Conservation (phyloP, 2,329 filamentous ascomycete genomes). For the Colletotrichum abscissum region DNA sequence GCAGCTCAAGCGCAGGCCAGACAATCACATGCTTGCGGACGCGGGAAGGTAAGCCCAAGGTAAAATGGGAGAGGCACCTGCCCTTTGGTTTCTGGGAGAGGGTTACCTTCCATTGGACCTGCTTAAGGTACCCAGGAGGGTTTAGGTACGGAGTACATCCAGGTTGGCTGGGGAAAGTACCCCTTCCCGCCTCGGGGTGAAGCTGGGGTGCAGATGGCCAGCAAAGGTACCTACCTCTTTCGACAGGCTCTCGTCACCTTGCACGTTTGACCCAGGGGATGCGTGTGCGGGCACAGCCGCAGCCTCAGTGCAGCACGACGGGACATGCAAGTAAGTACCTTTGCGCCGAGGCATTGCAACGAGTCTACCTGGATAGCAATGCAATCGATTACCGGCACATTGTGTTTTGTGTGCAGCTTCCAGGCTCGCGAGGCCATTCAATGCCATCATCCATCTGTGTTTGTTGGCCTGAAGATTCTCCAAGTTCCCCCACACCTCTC, state of each 20-base stretch:
- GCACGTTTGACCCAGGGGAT: not conserved
- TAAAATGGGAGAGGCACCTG: not conserved
- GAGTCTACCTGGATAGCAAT: not conserved
- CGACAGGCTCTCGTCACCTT: not conserved
- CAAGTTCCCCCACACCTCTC: not conserved
- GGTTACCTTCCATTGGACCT: no score
- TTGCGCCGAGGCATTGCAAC: not conserved
- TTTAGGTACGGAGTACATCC: not conserved
- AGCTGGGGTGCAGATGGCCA: not conserved
- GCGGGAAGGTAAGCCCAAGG: not conserved
- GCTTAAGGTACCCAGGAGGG: not conserved
- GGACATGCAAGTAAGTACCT: not conserved
- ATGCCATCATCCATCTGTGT: not conserved
- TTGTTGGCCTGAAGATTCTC: not conserved
- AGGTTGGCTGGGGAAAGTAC: not conserved
- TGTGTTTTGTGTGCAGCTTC: not conserved
- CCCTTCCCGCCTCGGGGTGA: not conserved
- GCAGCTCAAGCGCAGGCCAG: not conserved
- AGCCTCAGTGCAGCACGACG: not conserved
- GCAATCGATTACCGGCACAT: not conserved
- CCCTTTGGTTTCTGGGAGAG: not conserved
- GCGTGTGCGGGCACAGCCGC: conserved; percentile 4
- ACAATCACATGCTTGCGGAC: conserved; percentile 34
- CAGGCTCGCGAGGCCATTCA: not conserved
- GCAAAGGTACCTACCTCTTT: not conserved